Percentiles rank a stretch among this genome's conserved stretches.
phyloP scores from a whole-genome alignment of 345 rosid species.

The Toxicodendron radicans region DNA sequence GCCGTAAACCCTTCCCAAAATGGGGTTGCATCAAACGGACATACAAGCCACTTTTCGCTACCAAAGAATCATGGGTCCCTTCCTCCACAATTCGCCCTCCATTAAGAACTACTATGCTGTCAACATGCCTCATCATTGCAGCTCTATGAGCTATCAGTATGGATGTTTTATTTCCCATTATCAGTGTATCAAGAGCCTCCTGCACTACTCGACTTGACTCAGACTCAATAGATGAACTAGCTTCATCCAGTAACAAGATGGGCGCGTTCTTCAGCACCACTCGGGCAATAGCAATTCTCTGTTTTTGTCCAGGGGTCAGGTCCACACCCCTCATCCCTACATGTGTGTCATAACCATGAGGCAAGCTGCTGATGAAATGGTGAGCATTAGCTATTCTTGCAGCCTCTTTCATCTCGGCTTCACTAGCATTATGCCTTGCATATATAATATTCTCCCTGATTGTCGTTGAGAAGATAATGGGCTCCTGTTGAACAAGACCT shows the following conservation, averaged over 20 bases:
- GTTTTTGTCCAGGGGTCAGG: conserved; percentile 97
- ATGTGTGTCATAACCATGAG: conserved; percentile 96
- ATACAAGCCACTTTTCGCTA: conserved; percentile 86
- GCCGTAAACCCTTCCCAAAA: conserved; percentile 93
- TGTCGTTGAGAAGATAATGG: conserved; percentile 93
- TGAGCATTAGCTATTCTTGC: conserved; percentile 99
- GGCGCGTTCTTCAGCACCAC: conserved; percentile 98
- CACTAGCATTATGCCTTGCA: conserved; percentile 97
- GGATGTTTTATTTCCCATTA: conserved; percentile 98
- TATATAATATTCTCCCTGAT: conserved; percentile 94
- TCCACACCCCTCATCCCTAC: conserved; percentile 99
- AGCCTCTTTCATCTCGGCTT: conserved; percentile 98
- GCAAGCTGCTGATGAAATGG: conserved; percentile 96
- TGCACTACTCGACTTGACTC: conserved; percentile 98
- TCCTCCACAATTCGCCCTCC: conserved; percentile 97
- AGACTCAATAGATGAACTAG: conserved; percentile 93
- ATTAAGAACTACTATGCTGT: conserved; percentile 95
- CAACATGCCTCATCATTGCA: conserved; percentile 98
- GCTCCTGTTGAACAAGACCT: conserved; percentile 98
- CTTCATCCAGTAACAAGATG: conserved; percentile 86
- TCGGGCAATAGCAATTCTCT: conserved; percentile 91
- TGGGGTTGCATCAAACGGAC: conserved; percentile 97
- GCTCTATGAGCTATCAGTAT: conserved; percentile 91
- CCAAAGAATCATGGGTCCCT: conserved; percentile 83
- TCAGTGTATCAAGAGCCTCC: conserved; percentile 88